A percentile compares a stretch with the other conserved stretches of the same genome.
phyloP scores from a whole-genome alignment of 495 filamentous ascomycete genomes.

The Cladorrhinum samala region DNA sequence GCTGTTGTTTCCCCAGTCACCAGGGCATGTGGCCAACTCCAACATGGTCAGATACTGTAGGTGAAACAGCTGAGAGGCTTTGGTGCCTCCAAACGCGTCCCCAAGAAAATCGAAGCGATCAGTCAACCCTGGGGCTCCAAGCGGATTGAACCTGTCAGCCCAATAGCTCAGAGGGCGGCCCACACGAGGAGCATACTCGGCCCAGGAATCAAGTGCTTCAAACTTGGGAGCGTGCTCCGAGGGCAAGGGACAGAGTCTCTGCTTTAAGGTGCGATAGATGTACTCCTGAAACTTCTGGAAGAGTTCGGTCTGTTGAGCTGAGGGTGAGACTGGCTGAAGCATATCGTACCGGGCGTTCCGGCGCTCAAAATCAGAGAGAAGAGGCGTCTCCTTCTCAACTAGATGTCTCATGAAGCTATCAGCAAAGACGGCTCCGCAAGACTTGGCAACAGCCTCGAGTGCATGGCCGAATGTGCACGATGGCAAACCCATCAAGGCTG shows the following conservation, averaged over 20 bases:
- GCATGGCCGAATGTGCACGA: not conserved
- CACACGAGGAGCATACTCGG: constrained; percentile 5
- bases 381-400: constrained; percentile 17
- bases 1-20: constrained; percentile 22
- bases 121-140: not conserved
- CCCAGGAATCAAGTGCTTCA: constrained; percentile 10
- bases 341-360: constrained; percentile 18
- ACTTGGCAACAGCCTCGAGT: constrained; percentile 12
- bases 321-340: constrained; percentile 18
- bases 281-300: constrained; percentile 18
- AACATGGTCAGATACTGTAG: constrained; percentile 28
- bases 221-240: constrained; percentile 2
- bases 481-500: constrained; percentile 8
- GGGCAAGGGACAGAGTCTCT: constrained; percentile 8
- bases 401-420: constrained; percentile 15
- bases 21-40: constrained; percentile 26
- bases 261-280: constrained; percentile 20
- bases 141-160: constrained; percentile 16
- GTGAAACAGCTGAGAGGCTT: constrained; percentile 30
- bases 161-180: constrained; percentile 18
- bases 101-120: constrained; percentile 27
- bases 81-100: constrained; percentile 29
- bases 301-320: constrained; percentile 7
- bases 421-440: constrained; percentile 22
- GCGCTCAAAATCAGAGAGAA: constrained; percentile 19